phyloP scores from a whole-genome alignment of 2,329 filamentous ascomycete species.

The Harringtonia aguacate region DNA sequence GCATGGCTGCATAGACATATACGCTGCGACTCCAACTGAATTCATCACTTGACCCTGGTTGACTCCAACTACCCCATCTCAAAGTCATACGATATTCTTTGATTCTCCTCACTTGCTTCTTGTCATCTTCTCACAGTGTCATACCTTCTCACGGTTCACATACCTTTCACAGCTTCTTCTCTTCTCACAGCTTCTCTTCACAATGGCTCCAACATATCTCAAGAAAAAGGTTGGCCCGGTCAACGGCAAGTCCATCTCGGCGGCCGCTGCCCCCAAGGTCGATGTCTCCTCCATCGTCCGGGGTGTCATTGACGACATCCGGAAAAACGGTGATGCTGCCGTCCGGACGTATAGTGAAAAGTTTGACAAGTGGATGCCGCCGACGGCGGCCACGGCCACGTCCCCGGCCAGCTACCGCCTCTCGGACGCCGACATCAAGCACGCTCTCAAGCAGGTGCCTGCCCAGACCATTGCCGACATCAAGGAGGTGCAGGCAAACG shows the following conservation, averaged over 20 bases:
- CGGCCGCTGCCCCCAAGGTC: background rate
- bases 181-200: background rate
- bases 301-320: slow-evolving; percentile 35
- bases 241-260: background rate
- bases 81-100: too few relatives aligned
- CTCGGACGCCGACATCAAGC: slow-evolving; percentile 30
- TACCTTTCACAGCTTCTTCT: too few relatives aligned
- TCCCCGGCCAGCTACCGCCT: slow-evolving; percentile 34
- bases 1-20: too few relatives aligned
- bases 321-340: slow-evolving; percentile 33
- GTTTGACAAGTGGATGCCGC: slow-evolving; percentile 39
- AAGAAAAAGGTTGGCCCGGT: slow-evolving; percentile 1
- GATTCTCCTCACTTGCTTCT: too few relatives aligned
- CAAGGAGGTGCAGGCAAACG: slow-evolving; percentile 34
- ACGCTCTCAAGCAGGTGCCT: slow-evolving; percentile 30
- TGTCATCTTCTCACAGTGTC: too few relatives aligned
- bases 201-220: slow-evolving; percentile 4
- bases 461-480: slow-evolving; percentile 29
- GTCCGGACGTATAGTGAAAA: slow-evolving; percentile 38
- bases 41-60: too few relatives aligned
- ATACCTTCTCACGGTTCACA: too few relatives aligned
- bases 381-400: too few relatives aligned
- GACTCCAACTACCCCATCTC: too few relatives aligned
- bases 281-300: slow-evolving; percentile 30
- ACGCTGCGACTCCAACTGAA: too few relatives aligned